A percentile compares a stretch with the other conserved stretches of the same genome.
phyloP scores from a whole-genome alignment of 768 basidiomycete species.

The Dentipellis fragilis region DNA sequence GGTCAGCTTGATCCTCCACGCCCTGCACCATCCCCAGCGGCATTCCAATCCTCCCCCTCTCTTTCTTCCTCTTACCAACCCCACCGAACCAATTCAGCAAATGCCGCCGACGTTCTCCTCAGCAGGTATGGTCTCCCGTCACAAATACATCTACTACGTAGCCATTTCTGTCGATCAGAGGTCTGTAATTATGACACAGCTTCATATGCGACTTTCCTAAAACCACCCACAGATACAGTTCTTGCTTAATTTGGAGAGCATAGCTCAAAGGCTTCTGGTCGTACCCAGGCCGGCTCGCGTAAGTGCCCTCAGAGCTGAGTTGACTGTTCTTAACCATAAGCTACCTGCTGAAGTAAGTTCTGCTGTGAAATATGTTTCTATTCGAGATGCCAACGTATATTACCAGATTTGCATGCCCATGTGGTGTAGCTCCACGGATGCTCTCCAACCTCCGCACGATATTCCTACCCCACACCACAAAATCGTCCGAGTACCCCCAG shows the following conservation, averaged over 20 bases:
- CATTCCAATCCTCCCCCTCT: conserved; percentile 67
- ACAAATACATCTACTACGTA: conserved; percentile 66
- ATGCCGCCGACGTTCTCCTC: conserved; percentile 46
- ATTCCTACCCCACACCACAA: conserved; percentile 73
- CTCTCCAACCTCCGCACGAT: conserved; percentile 26
- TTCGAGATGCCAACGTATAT: conserved; percentile 4
- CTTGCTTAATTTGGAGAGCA: conserved; percentile 79
- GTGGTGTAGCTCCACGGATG: conserved; percentile 75
- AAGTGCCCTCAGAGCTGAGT: conserved; percentile 90
- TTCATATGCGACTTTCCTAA: conserved; percentile 2
- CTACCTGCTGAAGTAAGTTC: conserved; percentile 79
- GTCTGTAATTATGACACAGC: conserved; percentile 29
- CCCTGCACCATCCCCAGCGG: conserved; percentile 25
- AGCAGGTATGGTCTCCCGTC: conserved; percentile 57
- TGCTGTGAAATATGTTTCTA: conserved; percentile 1
- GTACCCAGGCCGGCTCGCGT: conserved; percentile 91
- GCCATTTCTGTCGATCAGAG: conserved; percentile 84
- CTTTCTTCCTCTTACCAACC: conserved; percentile 39
- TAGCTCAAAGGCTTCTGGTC: conserved; percentile 84
- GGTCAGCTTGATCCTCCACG: conserved; percentile 49
- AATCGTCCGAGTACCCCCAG: conserved; percentile 94
- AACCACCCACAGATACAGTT: conserved; percentile 59
- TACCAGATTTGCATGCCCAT: conserved; percentile 75
- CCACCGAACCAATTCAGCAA: conserved; percentile 33
- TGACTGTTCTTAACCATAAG: conserved; percentile 92